Percentiles rank a stretch among this genome's conserved stretches.
Conservation (phyloP, 257 asterid genomes). For the Ophiorrhiza pumila region DNA sequence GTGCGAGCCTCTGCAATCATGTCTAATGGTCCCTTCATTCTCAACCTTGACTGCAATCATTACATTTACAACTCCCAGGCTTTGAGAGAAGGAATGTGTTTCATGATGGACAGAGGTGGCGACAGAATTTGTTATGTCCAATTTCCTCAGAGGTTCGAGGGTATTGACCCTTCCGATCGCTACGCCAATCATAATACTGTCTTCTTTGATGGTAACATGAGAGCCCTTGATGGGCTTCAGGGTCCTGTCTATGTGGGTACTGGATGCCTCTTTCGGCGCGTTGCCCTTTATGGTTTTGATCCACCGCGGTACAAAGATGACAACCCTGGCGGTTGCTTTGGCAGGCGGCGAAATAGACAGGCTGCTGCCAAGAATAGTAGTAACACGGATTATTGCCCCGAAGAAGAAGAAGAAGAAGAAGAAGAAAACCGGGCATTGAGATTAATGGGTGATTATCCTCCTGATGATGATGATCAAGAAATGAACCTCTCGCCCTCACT, state of each 20-base stretch:
- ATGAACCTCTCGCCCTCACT: slow-evolving; percentile 51
- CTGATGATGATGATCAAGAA: slow-evolving; percentile 55
- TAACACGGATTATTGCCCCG: no score
- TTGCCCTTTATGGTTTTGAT: slow-evolving; percentile 75
- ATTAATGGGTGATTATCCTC: slow-evolving; percentile 48
- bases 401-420: no score
- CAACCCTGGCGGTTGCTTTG: slow-evolving; percentile 53
- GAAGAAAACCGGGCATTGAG: slow-evolving; percentile 61
- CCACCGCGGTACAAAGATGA: slow-evolving; percentile 72
- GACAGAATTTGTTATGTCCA: slow-evolving; percentile 73
- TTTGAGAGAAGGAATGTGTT: slow-evolving; percentile 74
- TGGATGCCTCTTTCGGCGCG: slow-evolving; percentile 74
- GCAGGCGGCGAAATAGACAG: slow-evolving; percentile 35
- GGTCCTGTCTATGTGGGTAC: slow-evolving; percentile 89
- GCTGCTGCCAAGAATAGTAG: no score
- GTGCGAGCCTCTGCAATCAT: slow-evolving; percentile 84
- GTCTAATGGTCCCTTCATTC: slow-evolving; percentile 87
- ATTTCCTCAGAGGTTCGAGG: slow-evolving; percentile 79
- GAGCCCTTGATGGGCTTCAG: slow-evolving; percentile 77
- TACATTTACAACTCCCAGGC: slow-evolving; percentile 79
- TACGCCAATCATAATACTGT: slow-evolving; percentile 82
- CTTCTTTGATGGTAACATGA: slow-evolving; percentile 87
- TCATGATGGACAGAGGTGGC: slow-evolving; percentile 86
- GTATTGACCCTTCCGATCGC: slow-evolving; percentile 81
- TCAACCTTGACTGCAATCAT: slow-evolving; percentile 86